These are phyloP conservation scores for Podila verticillata DNA, from an alignment of 192 early-diverging fungal genomes.

Conservation along the genomic window DNA sequence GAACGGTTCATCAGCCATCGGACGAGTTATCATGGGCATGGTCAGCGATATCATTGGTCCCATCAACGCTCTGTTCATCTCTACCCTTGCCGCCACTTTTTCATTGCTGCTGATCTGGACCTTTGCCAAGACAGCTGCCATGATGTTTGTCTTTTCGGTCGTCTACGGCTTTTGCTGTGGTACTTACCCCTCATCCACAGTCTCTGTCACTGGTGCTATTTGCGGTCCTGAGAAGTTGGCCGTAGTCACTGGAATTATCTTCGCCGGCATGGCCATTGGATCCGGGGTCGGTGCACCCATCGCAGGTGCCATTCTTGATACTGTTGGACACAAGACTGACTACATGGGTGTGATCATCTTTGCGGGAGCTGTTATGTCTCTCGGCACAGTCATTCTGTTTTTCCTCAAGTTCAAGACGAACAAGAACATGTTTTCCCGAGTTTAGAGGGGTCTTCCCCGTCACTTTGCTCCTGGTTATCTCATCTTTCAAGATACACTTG, in stretches of 20 bases:
- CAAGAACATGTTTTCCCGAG: constrained; percentile 18
- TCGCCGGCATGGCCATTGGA: constrained; percentile 47
- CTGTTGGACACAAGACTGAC: constrained; percentile 24
- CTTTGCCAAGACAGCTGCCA: constrained; percentile 44
- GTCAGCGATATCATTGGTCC: constrained; percentile 63
- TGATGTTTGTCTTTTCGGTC: constrained; percentile 44
- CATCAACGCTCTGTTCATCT: constrained; percentile 61
- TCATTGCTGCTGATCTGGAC: constrained; percentile 57
- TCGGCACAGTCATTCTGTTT: constrained; percentile 25
- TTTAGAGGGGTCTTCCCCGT: background rate
- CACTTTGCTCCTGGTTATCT: no score
- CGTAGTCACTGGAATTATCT: constrained; percentile 35
- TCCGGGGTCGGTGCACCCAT: constrained; percentile 25
- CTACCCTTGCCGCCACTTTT: constrained; percentile 55
- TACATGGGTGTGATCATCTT: constrained; percentile 41
- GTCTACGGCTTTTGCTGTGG: constrained; percentile 46
- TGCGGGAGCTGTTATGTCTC: constrained; percentile 23
- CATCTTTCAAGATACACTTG: no score
- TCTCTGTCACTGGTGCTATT: constrained; percentile 38
- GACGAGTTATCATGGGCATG: constrained; percentile 68
- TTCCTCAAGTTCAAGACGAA: constrained; percentile 18
- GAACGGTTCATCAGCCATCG: constrained; percentile 69
- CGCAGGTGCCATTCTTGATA: constrained; percentile 39
- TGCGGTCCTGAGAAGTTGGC: constrained; percentile 26
- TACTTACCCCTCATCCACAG: constrained; percentile 42